Percentiles rank a stretch among this genome's conserved stretches.
phyloP scores from a whole-genome alignment of 2,329 filamentous ascomycete genomes.

The Atkinsonella hypoxylon region DNA sequence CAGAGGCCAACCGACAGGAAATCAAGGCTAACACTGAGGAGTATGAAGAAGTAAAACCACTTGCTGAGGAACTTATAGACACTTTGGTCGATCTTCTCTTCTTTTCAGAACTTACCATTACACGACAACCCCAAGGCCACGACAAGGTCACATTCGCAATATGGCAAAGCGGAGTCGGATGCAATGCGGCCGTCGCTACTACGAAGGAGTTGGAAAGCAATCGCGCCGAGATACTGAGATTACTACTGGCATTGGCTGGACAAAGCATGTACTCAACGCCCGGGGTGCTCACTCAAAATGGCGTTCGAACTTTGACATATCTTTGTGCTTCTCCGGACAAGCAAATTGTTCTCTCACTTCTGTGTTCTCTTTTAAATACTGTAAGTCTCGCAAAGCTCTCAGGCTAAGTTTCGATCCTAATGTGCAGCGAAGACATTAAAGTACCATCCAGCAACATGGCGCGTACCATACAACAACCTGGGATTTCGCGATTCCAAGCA shows the following conservation, averaged over 20 bases:
- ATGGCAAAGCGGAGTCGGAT: slow-evolving; percentile 96
- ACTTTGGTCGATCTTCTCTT: slow-evolving; percentile 82
- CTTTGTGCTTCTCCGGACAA: slow-evolving; percentile 81
- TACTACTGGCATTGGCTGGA: slow-evolving; percentile 76
- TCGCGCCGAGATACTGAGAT: slow-evolving; percentile 74
- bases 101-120: slow-evolving; percentile 80
- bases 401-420: background rate
- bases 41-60: slow-evolving; percentile 71
- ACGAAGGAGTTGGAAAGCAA: slow-evolving; percentile 92
- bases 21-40: slow-evolving; percentile 40
- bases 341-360: slow-evolving; percentile 75
- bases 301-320: slow-evolving; percentile 77
- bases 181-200: slow-evolving; percentile 76
- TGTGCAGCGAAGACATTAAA: slow-evolving; percentile 60
- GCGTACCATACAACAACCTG: slow-evolving; percentile 84
- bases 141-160: slow-evolving; percentile 84
- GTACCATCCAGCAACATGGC: slow-evolving; percentile 90
- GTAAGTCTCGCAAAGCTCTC: slow-evolving; percentile 36
- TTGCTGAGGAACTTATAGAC: slow-evolving; percentile 88
- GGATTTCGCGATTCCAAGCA: slow-evolving; percentile 87
- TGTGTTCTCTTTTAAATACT: slow-evolving; percentile 91
- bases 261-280: slow-evolving; percentile 90
- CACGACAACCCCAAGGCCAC: slow-evolving; percentile 56
- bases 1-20: slow-evolving; percentile 40
- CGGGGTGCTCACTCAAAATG: slow-evolving; percentile 65